Evolutionary conservation across 2,329 filamentous ascomycete genomes (phyloP), one percentile per base, ranked within the genome.

Genomic region (Claviceps quebecensis): DNA sequence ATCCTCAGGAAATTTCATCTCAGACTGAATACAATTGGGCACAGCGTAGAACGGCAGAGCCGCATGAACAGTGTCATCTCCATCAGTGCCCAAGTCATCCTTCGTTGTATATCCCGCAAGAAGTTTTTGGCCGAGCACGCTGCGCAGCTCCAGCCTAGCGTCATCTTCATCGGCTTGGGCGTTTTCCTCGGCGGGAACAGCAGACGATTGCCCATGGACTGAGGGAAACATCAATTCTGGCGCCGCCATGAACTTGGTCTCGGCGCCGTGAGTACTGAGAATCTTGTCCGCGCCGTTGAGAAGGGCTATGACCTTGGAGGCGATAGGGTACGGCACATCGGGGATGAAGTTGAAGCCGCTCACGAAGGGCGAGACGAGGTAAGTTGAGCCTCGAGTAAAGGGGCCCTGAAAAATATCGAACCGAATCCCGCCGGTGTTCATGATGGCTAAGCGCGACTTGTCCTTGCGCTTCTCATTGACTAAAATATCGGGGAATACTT

Each of bases 321-420:
- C 93, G 16, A 82, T 77, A 14, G 72, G 70, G 63, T 89, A 94
- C 0, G 90, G 87, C 4, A 98, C 86, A 58, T 94, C 81, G 50
- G 84, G 81, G 49, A 96, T 74, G 58, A 82, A 88, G 26, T 76
- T 74, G 65, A 96, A 85, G 1, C 77, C 79, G 65, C 84, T 95
- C 2, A 80, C 81, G 64, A 98, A 98, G 0, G 93, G 93, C 8
- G 86, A 94, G 29, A 97, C 76, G 40, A 91, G 83, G 63, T 81
- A 97, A 0, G 86, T 87, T 4, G 83, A 84, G 64, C 98, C 93
- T 40, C 81, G 80, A 0, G 93, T 97, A 62, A 97, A 97, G 0
- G 83, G 73, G 0, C 93, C 93, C 65, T 91, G 81, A 74, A 96
- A 95, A 55, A 98, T 86, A 65, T 98, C 93, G 66, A 97, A 98